These are phyloP conservation scores for Cryphonectria radicalis DNA, from an alignment of 2,329 filamentous ascomycete species.

Conservation along the genomic window DNA sequence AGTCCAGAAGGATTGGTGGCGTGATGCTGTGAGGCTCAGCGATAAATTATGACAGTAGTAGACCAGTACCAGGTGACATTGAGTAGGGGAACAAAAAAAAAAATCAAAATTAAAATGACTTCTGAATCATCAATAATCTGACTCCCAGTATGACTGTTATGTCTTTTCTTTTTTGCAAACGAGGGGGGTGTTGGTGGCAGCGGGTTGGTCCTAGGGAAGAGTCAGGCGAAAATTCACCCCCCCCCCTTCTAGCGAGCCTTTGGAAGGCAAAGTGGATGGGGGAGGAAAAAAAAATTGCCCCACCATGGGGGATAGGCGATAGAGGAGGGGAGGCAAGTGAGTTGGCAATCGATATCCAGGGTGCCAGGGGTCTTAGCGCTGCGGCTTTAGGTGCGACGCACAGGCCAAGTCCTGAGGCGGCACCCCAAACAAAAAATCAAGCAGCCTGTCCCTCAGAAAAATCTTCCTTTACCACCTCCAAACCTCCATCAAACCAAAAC, in stretches of 20 bases:
- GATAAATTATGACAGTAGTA: not conserved
- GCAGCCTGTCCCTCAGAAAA: conserved; percentile 15
- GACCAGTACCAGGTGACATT: not conserved
- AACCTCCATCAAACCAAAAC: conserved; percentile 22
- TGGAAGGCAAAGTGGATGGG: not conserved
- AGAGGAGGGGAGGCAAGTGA: not conserved
- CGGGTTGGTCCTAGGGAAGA: not conserved
- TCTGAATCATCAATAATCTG: not conserved
- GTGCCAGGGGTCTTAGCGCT: not conserved
- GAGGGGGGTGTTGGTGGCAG: not conserved
- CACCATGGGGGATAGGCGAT: not conserved
- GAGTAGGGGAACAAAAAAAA: not conserved
- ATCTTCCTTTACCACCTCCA: conserved; percentile 25
- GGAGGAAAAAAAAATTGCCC: not conserved
- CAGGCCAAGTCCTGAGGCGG: conserved; percentile 13
- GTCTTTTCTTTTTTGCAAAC: not conserved
- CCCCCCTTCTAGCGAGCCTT: not conserved
- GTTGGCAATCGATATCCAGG: not conserved
- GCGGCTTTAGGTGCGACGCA: not conserved
- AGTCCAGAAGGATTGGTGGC: not conserved
- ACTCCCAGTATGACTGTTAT: not conserved
- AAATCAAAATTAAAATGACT: not conserved
- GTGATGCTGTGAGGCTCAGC: not conserved
- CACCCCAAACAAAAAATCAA: conserved; percentile 18
- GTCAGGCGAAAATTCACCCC: conserved; percentile 1